These are phyloP conservation scores for Ophiocordyceps camponoti-rufipedis DNA, from an alignment of 2,329 filamentous ascomycete species.

Conservation along the genomic window DNA sequence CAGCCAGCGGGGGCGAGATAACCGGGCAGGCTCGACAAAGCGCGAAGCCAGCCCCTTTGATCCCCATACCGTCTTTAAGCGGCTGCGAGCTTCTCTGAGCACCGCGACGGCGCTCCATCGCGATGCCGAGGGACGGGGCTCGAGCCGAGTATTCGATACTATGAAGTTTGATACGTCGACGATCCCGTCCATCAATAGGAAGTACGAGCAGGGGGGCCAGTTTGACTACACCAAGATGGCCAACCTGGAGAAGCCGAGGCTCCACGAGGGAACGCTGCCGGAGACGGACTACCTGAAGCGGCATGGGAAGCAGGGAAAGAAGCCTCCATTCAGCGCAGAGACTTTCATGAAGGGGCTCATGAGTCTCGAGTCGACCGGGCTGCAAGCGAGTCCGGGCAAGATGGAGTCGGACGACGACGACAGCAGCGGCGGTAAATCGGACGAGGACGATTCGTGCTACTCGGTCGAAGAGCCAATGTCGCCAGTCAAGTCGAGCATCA, in stretches of 20 bases:
- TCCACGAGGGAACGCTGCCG: constrained; percentile 17
- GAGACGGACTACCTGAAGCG: constrained; percentile 29
- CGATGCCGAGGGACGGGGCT: constrained; percentile 6
- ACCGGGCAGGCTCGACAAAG: constrained; percentile 20
- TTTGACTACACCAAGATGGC: constrained; percentile 25
- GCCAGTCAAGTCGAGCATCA: constrained; percentile 28
- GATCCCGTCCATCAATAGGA: constrained; percentile 35
- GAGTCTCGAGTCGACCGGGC: constrained; percentile 8
- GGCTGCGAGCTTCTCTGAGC: constrained; percentile 29
- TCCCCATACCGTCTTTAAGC: constrained; percentile 38
- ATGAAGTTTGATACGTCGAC: constrained; percentile 31
- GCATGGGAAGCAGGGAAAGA: constrained; percentile 23
- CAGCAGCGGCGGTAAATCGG: constrained; percentile 30
- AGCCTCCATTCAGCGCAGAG: constrained; percentile 7
- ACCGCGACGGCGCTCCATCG: constrained; percentile 4
- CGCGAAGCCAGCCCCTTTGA: constrained; percentile 38
- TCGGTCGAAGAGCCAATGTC: constrained; percentile 30
- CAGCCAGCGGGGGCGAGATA: constrained; percentile 12
- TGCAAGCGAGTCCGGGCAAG: constrained; percentile 18
- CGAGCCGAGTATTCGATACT: constrained; percentile 28
- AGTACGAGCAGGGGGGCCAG: constrained; percentile 37
- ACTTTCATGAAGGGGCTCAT: constrained; percentile 11
- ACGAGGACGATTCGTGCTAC: constrained; percentile 34
- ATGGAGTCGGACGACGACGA: constrained; percentile 28
- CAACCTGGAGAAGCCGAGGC: constrained; percentile 11